Base-by-base conservation (phyloP, 1,139 yeast species). In the Yamadazyma taylorii region DNA sequence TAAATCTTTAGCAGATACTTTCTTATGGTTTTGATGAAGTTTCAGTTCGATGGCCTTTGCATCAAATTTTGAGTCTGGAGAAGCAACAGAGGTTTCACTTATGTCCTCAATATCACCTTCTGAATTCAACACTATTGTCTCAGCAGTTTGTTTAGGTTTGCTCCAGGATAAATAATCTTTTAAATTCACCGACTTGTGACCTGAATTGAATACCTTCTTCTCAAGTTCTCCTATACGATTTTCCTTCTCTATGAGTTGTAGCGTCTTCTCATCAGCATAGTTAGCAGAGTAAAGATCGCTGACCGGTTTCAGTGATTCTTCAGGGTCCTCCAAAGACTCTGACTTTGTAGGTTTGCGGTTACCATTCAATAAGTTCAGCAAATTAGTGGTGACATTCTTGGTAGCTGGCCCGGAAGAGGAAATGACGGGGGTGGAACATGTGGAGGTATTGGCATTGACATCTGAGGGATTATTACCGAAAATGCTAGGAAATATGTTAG, bases 221-320 rank as follows among this genome's bases (percentile, higher is more conserved):
- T 71, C 75, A 12, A 69, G 45, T 24, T 64, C 71, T 4, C 10
- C 10, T 10, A 38, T 33, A 5, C 19, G 17, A n/a, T 40, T 35
- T 8, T 28, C 32, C 13, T 14, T n/a, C 9, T 32, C 16, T 23
- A 19, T 24, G 10, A 15, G 14, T 9, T 28, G 14, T 15, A 33
- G 15, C 5, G 30, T 27, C 3, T 10, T 16, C 12, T 25, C 16
- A 13, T 17, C 30, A 10, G 24, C 12, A 7, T 17, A 23, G 16
- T 28, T 22, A 19, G 5, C 17, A 10, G 14, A 9, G 11, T 13
- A 10, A 13, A 10, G 16, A 4, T 26, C 13, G 7, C n/a, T 26
- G 17, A 5, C 13, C 10, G 30, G 13, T 9, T 19, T 19, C 8
- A 13, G 26, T 10, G 10, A 28, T 15, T 28, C 31, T 16, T 8